phyloP scores from a whole-genome alignment of 345 rosid species.

The Euphorbia lathyris region DNA sequence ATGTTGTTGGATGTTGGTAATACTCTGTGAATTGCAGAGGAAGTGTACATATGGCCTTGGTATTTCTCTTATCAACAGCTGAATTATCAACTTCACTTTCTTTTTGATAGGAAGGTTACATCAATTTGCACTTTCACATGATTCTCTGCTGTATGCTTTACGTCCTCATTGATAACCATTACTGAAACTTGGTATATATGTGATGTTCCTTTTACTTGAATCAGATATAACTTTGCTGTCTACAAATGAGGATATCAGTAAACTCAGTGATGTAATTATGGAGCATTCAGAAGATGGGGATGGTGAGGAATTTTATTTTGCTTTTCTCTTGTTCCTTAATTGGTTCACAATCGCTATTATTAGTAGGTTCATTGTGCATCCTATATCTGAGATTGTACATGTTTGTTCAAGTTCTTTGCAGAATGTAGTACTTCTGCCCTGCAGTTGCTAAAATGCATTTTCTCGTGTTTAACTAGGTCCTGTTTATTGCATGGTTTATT shows the following conservation, averaged over 20 bases:
- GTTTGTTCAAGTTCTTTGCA: not conserved
- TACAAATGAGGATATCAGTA: slow-evolving; percentile 77
- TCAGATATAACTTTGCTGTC: slow-evolving; percentile 75
- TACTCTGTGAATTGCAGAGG: not conserved
- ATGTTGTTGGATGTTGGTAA: not conserved
- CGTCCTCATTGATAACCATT: not conserved
- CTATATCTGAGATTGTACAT: no score
- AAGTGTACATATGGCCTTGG: not conserved
- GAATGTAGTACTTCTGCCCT: no score
- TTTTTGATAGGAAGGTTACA: no score
- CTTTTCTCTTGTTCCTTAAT: slow-evolving; percentile 13
- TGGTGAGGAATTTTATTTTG: no score
- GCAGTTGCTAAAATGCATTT: no score
- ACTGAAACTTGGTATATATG: not conserved
- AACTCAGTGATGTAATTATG: slow-evolving; percentile 59
- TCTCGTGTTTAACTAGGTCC: slow-evolving; percentile 8
- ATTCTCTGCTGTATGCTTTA: no score
- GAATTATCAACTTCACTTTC: no score
- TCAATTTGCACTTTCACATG: no score
- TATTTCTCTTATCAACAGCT: no score
- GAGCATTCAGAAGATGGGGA: no score
- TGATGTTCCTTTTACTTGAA: slow-evolving; percentile 40
- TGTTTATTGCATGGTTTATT: not conserved
- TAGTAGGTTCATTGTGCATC: no score
- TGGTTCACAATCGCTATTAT: no score